phyloP scores from a whole-genome alignment of 352 stramenopile genomes.

The Globisporangium polare region DNA sequence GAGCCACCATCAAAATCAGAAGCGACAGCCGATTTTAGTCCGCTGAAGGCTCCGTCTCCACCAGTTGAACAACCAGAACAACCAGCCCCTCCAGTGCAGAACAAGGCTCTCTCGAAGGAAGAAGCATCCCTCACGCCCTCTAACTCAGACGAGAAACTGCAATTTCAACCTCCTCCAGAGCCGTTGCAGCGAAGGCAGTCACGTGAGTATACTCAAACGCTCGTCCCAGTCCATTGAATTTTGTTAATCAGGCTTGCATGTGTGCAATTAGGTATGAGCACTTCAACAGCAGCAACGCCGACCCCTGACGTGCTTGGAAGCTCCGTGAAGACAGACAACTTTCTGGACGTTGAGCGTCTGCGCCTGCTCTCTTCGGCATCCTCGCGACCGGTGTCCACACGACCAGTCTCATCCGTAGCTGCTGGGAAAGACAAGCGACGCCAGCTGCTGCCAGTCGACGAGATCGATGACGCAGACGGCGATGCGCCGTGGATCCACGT shows the following conservation, averaged over 20 bases:
- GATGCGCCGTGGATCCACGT: conserved; percentile 29
- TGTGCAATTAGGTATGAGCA: not conserved
- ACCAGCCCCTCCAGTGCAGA: not conserved
- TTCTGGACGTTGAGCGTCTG: conserved; percentile 34
- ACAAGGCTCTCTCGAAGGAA: not conserved
- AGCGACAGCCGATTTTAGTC: not conserved
- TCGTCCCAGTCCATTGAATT: no score
- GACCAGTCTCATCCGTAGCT: conserved; percentile 20
- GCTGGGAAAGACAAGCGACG: conserved; percentile 18
- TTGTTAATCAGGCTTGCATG: not conserved
- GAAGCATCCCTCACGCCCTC: not conserved
- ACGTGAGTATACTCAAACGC: not conserved
- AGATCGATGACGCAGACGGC: conserved; percentile 13
- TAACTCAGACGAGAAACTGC: conserved; percentile 1
- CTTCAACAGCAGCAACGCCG: not conserved
- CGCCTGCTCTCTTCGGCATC: conserved; percentile 25
- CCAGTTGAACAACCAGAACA: not conserved
- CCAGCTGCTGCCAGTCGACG: conserved; percentile 20
- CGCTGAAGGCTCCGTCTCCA: not conserved
- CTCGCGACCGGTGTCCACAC: conserved; percentile 25
- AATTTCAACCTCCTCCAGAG: not conserved
- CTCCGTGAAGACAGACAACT: conserved; percentile 8
- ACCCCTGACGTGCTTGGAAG: conserved; percentile 1
- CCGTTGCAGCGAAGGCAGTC: not conserved
- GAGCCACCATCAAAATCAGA: not conserved